Percentiles rank a stretch among this genome's conserved stretches.
phyloP scores from a whole-genome alignment of 1,284 basidiomycete species.

The Singerocomus rubriflavus region DNA sequence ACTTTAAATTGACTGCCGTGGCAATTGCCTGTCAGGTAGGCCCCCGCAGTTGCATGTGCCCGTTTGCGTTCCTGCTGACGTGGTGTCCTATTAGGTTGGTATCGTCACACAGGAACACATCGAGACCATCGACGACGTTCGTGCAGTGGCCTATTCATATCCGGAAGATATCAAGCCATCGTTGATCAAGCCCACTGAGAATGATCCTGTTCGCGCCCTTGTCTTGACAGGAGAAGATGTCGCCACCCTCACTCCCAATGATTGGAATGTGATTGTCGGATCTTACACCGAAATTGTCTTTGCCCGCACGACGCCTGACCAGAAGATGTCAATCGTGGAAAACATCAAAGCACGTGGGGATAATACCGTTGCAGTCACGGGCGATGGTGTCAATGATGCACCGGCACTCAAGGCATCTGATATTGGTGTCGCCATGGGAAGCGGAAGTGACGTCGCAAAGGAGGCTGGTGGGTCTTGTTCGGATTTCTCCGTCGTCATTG shows the following conservation, averaged over 20 bases:
- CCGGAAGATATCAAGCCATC: conserved; percentile 26
- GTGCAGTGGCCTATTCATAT: conserved; percentile 4
- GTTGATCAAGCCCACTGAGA: conserved; percentile 7
- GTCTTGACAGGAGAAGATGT: conserved; percentile 49
- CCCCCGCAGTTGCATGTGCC: conserved; percentile 36
- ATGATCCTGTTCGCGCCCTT: conserved; percentile 32
- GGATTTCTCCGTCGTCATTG: background rate
- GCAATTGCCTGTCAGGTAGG: conserved; percentile 45
- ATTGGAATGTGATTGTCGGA: conserved; percentile 49
- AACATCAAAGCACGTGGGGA: conserved; percentile 46
- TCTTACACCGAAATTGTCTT: conserved; percentile 57
- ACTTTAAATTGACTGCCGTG: conserved; percentile 44
- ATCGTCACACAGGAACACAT: conserved; percentile 51
- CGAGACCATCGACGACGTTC: conserved; percentile 42
- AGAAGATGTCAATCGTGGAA: conserved; percentile 58
- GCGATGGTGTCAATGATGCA: conserved; percentile 61
- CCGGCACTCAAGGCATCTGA: conserved; percentile 74
- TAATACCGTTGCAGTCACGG: conserved; percentile 51
- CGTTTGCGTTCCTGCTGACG: background rate
- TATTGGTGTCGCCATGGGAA: conserved; percentile 85
- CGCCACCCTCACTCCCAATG: conserved; percentile 39
- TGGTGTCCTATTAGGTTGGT: conserved; percentile 40
- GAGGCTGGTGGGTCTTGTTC: conserved; percentile 37
- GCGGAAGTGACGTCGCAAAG: conserved; percentile 83
- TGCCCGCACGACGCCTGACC: conserved; percentile 58